phyloP scores from a whole-genome alignment of 495 filamentous ascomycete genomes.

The Podospora appendiculata region DNA sequence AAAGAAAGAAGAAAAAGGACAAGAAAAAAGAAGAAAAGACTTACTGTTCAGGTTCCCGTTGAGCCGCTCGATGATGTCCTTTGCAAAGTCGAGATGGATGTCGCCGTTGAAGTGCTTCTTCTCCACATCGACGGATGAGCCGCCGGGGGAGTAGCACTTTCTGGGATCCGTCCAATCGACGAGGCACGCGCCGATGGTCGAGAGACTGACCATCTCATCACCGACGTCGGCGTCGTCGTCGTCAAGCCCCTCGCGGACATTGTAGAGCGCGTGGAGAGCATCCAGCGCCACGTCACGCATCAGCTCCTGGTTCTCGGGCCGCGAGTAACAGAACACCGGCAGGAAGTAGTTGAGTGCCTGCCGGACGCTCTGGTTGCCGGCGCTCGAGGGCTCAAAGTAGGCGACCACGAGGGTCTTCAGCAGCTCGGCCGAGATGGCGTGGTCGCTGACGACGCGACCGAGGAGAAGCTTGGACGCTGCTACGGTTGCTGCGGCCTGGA shows the following conservation, averaged over 20 bases:
- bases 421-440: constrained; percentile 53
- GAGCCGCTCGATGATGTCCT: constrained; percentile 52
- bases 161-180: constrained; percentile 95
- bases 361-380: constrained; percentile 74
- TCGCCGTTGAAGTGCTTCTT: constrained; percentile 56
- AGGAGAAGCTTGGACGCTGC: constrained; percentile 84
- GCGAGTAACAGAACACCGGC: constrained; percentile 86
- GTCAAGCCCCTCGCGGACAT: constrained; percentile 62
- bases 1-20: constrained; percentile 13
- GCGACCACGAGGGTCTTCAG: constrained; percentile 73
- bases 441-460: constrained; percentile 55
- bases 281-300: constrained; percentile 66
- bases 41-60: constrained; percentile 50
- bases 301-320: constrained; percentile 66
- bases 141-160: constrained; percentile 65
- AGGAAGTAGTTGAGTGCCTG: constrained; percentile 93
- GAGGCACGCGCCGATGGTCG: constrained; percentile 67
- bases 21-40: constrained; percentile 23
- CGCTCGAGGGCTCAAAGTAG: constrained; percentile 86
- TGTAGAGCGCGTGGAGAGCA: constrained; percentile 57
- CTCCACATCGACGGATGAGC: constrained; percentile 46
- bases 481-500: constrained; percentile 75
- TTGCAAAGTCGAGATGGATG: constrained; percentile 61
- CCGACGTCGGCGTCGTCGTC: constrained; percentile 74
- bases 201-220: constrained; percentile 72